Conservation (phyloP, 1,284 basidiomycete species). For the Cutaneotrichosporon cutaneum region DNA sequence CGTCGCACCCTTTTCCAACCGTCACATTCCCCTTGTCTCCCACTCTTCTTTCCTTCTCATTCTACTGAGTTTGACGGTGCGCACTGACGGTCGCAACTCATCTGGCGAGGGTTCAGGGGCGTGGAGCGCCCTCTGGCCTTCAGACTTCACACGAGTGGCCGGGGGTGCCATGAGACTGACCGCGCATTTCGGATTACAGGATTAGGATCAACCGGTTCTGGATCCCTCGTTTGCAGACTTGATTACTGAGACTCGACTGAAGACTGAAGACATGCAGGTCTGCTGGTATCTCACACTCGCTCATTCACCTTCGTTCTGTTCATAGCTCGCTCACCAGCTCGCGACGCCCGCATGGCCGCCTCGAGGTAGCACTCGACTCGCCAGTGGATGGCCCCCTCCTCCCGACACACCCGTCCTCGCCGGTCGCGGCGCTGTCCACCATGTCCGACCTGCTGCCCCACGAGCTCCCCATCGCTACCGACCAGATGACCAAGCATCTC, state of each 20-base stretch:
- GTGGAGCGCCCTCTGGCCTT: too few relatives aligned
- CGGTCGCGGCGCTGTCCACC: background rate
- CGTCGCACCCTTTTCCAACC: too few relatives aligned
- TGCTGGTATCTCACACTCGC: background rate
- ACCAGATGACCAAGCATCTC: slow-evolving; percentile 7
- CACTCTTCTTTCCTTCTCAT: too few relatives aligned
- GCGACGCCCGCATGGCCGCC: background rate
- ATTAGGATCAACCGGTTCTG: background rate
- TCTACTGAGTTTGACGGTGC: too few relatives aligned
- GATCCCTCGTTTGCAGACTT: background rate
- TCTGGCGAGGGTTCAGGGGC: too few relatives aligned
- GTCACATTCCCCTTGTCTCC: too few relatives aligned
- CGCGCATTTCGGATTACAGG: background rate
- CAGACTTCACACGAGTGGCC: too few relatives aligned
- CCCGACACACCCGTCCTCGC: background rate
- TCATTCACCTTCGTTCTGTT: background rate
- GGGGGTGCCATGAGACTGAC: too few relatives aligned
- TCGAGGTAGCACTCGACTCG: background rate
- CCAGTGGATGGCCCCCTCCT: background rate
- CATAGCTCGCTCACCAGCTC: background rate
- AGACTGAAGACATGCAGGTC: background rate
- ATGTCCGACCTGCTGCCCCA: too few relatives aligned
- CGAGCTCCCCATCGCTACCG: background rate
- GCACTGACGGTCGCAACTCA: too few relatives aligned
- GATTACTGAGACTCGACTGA: background rate